Conservation (phyloP, 2,329 filamentous ascomycete species). For the Pyricularia sp. region DNA sequence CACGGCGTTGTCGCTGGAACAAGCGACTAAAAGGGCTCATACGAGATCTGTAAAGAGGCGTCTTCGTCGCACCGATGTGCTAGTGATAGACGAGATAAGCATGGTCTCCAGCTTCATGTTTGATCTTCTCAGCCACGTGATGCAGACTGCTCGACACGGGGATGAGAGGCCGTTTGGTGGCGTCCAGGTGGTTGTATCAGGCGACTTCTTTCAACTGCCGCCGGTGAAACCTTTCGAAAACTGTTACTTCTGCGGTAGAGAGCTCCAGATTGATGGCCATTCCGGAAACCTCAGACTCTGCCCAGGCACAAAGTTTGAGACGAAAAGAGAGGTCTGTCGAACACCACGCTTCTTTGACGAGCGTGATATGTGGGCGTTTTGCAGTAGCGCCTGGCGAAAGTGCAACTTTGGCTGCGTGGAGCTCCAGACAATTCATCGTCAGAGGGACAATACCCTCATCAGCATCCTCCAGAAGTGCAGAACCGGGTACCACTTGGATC, state of each 20-base stretch:
- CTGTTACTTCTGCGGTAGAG: conserved; percentile 38
- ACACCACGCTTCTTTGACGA: conserved; percentile 29
- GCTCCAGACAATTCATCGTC: conserved; percentile 46
- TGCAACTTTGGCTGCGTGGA: conserved; percentile 44
- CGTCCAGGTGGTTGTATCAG: conserved; percentile 45
- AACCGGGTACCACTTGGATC: conserved; percentile 29
- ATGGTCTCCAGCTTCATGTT: conserved; percentile 52
- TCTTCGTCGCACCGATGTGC: conserved; percentile 36
- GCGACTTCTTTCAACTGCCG: conserved; percentile 52
- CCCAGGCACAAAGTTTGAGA: background rate
- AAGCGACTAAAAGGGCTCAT: conserved; percentile 15
- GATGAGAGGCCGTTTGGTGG: conserved; percentile 28
- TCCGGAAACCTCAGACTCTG: background rate
- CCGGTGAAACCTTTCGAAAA: conserved; percentile 46
- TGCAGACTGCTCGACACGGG: conserved; percentile 25
- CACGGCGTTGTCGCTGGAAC: background rate
- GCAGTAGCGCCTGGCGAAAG: conserved; percentile 42
- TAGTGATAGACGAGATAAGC: conserved; percentile 58
- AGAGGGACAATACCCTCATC: conserved; percentile 44
- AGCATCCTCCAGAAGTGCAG: conserved; percentile 45
- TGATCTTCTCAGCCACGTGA: conserved; percentile 37
- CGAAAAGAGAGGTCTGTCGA: background rate
- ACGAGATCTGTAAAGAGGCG: conserved; percentile 24
- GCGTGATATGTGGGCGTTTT: conserved; percentile 52
- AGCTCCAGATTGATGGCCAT: conserved; percentile 11